Base-by-base conservation (phyloP, 192 early-diverging fungal genomes). In the Spinellus fusiger region DNA sequence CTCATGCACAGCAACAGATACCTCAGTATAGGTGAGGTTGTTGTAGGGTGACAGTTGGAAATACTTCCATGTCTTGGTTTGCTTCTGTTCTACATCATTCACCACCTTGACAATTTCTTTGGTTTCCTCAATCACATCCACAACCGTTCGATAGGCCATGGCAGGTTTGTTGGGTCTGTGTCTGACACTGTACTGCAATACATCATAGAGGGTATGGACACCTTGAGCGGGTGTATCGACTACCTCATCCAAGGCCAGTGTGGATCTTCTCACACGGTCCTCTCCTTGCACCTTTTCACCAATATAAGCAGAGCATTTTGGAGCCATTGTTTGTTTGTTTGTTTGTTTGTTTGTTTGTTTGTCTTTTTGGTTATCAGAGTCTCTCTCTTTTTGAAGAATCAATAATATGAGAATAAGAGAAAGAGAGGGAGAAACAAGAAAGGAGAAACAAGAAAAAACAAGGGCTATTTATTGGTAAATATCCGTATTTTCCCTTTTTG, bases 51-150 rank as follows among this genome's bases (percentile, higher is more conserved):
- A 80, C 60, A 96, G 77, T 66, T 86, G 78, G 62, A 87, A 89
- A 64, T 79, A 92, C 50, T 80, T 89, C 92, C 90, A 93, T 26
- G 57, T 81, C 67, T 97, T 97, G 37, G 68, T 86, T 57, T 86
- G 81, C 44, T 77, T 84, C 16, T 65, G 67, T 61, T 81, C 77
- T 18, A 68, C 67, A 23, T 85, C 86, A 50, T 76, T 73, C 5
- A 80, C 76, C 10, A 77, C 52, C 70, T 88, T 89, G 13, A 65
- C 78, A 31, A 86, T 66, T 50, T 80, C 73, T 73, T 93, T 93
- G 55, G 88, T 79, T 65, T 93, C 89, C 56, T 85, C 77, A 52
- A 90, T 61, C 8, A 81, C 76, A 23, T 77, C 63, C 32, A 86
- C 73, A 46, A 93, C 53, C 18, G 63, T 73, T 50, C 94, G 87